These are phyloP conservation scores for Saturnispora diversa DNA, from an alignment of 805 yeast species.

Conservation along the genomic window DNA sequence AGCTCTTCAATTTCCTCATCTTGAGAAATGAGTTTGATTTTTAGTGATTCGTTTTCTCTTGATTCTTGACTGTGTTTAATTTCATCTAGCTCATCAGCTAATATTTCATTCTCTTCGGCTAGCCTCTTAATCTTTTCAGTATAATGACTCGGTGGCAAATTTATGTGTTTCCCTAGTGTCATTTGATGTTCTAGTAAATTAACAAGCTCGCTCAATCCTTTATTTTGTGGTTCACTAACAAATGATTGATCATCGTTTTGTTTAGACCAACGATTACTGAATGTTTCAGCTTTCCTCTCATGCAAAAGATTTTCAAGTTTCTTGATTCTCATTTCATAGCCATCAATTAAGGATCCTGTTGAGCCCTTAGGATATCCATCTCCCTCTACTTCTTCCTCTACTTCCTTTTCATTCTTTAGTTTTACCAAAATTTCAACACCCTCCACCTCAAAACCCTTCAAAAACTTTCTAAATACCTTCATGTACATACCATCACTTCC, in stretches of 20 bases:
- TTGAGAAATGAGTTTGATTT: not conserved
- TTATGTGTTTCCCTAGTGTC: conserved; percentile 20
- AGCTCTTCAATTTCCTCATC: conserved; percentile 14
- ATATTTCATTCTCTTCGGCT: conserved; percentile 19
- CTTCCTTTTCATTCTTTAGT: conserved; percentile 30
- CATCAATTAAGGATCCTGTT: conserved; percentile 39
- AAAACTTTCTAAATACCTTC: conserved; percentile 35
- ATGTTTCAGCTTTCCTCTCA: conserved; percentile 55
- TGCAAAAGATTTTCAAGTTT: conserved; percentile 73
- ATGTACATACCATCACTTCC: conserved; percentile 28
- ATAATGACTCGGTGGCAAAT: conserved; percentile 26
- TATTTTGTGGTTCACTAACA: conserved; percentile 8
- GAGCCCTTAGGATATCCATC: not conserved
- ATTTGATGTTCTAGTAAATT: conserved; percentile 14
- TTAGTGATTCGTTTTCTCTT: conserved; percentile 14
- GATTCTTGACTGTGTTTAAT: conserved; percentile 14
- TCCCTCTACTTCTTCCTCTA: conserved; percentile 12
- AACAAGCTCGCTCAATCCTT: conserved; percentile 4
- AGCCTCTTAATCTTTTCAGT: conserved; percentile 21
- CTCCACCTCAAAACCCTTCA: conserved; percentile 37
- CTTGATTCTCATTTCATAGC: conserved; percentile 63
- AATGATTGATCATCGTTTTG: conserved; percentile 2
- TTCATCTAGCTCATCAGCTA: conserved; percentile 14
- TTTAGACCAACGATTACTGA: conserved; percentile 33
- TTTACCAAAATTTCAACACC: conserved; percentile 24